Base-by-base conservation (phyloP, 331 rosid species). In the Rosa hybrid region DNA sequence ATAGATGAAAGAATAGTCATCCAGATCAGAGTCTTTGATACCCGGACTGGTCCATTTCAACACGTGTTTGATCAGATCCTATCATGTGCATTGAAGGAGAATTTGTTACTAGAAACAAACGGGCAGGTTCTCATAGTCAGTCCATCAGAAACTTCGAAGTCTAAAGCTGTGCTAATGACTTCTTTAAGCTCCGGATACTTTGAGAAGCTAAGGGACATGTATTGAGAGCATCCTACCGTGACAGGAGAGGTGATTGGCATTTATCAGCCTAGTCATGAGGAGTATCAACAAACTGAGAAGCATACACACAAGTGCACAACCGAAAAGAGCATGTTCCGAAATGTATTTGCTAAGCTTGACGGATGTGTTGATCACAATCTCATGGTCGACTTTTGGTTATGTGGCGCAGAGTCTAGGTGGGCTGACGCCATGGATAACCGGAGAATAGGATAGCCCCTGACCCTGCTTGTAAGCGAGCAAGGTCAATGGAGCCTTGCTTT, bases 401-500 rank as follows among this genome's bases (percentile, higher is more conserved):
- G 98, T 94, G 30, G 97, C 97, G 42, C 98, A 94, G 75, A 90
- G 97, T 45, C 94, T 92, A 51, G 93, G 97, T 6, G 97, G 98
- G 38, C 76, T 89, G 63, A 90, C 85, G 71, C 96, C 98, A 12
- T 90, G 97, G 98, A 94, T 94, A 78, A 80, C 90, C 98, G 0
- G 96, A 92, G 80, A 90, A 94, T 42, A 68, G 49, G 50, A 92
- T 91, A 0, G 83, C 84, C 46, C 97, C 97, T 0, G 69, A 90
- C 76, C 97, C 98, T 25, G 89, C 97, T 53, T 94, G 98, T 74
- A 85, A 20, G 4, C 89, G 84, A 38, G 98, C 90, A 72, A 88
- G 88, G 92, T 94, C 97, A 17, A 94, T 92, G 86, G 98, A 94
- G 87, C 98, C 98, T 17, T 94, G 98, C 80, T 94, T 94, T 83